Percentiles rank a stretch among this genome's conserved stretches.
These are phyloP conservation scores for Lophium mytilinum DNA, from an alignment of 495 filamentous ascomycete genomes.

Conservation along the genomic window DNA sequence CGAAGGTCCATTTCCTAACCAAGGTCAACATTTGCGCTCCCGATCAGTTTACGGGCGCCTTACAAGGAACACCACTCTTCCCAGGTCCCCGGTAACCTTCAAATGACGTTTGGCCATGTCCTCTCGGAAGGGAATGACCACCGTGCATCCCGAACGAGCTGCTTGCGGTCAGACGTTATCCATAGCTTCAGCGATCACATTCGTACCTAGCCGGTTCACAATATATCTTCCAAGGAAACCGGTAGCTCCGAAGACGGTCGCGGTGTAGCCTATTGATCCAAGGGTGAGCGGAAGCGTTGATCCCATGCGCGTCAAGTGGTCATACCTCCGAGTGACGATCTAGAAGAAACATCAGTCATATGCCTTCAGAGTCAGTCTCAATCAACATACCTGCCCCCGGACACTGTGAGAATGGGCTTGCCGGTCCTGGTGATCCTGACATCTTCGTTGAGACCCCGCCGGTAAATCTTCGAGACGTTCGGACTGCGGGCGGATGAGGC, in stretches of 20 bases:
- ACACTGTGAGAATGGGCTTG: constrained; percentile 36
- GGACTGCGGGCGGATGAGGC: not conserved
- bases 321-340: constrained; percentile 77
- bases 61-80: constrained; percentile 78
- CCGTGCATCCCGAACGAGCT: constrained; percentile 88
- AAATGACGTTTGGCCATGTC: constrained; percentile 97
- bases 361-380: not conserved
- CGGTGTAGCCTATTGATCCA: constrained; percentile 64
- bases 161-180: constrained; percentile 12
- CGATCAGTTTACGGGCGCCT: not conserved
- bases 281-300: constrained; percentile 9
- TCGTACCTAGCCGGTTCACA: constrained; percentile 84
- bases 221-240: constrained; percentile 96
- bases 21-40: not conserved
- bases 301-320: not conserved
- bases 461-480: constrained; percentile 9
- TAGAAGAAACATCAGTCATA: constrained; percentile 27
- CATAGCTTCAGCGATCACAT: not conserved
- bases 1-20: constrained; percentile 79
- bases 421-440: constrained; percentile 37
- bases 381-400: constrained; percentile 32
- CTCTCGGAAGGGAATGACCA: constrained; percentile 88
- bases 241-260: constrained; percentile 95
- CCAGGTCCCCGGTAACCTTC: constrained; percentile 90
- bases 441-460: constrained; percentile 27